Percentiles rank a stretch among this genome's conserved stretches.
Evolutionary conservation across 768 basidiomycete species (phyloP).

Genomic region (Tubosaeta sp.): DNA sequence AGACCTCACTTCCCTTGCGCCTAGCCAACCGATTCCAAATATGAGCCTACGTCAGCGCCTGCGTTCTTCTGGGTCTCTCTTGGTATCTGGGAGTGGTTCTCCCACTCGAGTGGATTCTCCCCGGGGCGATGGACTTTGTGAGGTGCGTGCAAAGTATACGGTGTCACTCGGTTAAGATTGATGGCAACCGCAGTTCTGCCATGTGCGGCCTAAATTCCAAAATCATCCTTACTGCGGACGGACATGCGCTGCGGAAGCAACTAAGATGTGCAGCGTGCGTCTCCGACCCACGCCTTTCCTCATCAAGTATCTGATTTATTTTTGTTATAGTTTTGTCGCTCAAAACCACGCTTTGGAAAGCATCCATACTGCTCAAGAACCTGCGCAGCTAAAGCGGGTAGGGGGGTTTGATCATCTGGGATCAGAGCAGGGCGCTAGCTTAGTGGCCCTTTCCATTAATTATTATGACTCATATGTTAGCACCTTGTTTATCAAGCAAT

Average conservation of each 20-base stretch:
- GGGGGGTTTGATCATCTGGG: slow-evolving; percentile 7
- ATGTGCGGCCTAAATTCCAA: slow-evolving; percentile 56
- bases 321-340: slow-evolving; percentile 27
- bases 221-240: slow-evolving; percentile 61
- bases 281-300: not conserved
- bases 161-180: slow-evolving; percentile 7
- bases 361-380: slow-evolving; percentile 33
- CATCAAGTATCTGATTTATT: not conserved
- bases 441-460: slow-evolving; percentile 6
- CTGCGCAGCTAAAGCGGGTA: slow-evolving; percentile 25
- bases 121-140: slow-evolving; percentile 22
- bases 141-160: slow-evolving; percentile 17
- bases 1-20: slow-evolving; percentile 26
- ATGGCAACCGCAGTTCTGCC: slow-evolving; percentile 41
- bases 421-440: not conserved
- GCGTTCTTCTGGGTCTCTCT: slow-evolving; percentile 1
- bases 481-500: not conserved
- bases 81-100: slow-evolving; percentile 1
- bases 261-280: slow-evolving; percentile 27
- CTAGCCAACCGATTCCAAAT: slow-evolving; percentile 3
- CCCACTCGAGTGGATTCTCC: slow-evolving; percentile 1
- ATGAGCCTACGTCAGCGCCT: not conserved
- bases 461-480: slow-evolving; percentile 25
- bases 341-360: slow-evolving; percentile 31
- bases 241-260: slow-evolving; percentile 52